phyloP scores from a whole-genome alignment of 371 early-diverging fungal genomes.

The Apophysomyces elegans region DNA sequence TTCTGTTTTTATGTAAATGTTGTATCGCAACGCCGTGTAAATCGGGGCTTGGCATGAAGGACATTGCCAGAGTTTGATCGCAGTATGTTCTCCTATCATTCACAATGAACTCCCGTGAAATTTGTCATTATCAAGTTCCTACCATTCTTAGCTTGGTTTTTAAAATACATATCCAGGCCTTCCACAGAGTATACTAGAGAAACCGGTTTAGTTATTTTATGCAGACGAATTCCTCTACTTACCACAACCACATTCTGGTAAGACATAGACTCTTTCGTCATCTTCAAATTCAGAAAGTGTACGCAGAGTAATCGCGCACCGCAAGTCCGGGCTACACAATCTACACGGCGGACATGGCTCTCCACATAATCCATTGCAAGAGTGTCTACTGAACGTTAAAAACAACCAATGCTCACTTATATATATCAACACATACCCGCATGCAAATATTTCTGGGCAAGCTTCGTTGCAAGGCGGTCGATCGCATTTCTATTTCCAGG shows the following conservation, averaged over 20 bases:
- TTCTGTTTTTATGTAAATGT: slow-evolving; percentile 46
- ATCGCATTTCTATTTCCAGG: slow-evolving; percentile 40
- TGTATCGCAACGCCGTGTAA: slow-evolving; percentile 48
- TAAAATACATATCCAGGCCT: slow-evolving; percentile 45
- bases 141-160: slow-evolving; percentile 43
- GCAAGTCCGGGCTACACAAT: slow-evolving; percentile 27
- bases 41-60: slow-evolving; percentile 47
- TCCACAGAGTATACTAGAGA: slow-evolving; percentile 43
- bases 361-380: slow-evolving; percentile 51
- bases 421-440: slow-evolving; percentile 35
- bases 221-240: slow-evolving; percentile 11
- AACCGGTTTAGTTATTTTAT: too few species aligned
- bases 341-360: slow-evolving; percentile 53
- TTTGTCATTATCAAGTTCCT: neutral
- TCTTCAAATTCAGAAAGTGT: slow-evolving; percentile 41
- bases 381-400: slow-evolving; percentile 30
- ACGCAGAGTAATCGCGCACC: slow-evolving; percentile 44
- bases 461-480: slow-evolving; percentile 44
- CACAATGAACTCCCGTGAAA: too few species aligned
- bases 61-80: slow-evolving; percentile 54
- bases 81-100: slow-evolving; percentile 36
- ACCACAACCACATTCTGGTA: slow-evolving; percentile 59
- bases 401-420: neutral
- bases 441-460: slow-evolving; percentile 30
- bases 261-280: slow-evolving; percentile 36